Base-by-base conservation (phyloP, 495 filamentous ascomycete species). In the Penicillium cataractarum region DNA sequence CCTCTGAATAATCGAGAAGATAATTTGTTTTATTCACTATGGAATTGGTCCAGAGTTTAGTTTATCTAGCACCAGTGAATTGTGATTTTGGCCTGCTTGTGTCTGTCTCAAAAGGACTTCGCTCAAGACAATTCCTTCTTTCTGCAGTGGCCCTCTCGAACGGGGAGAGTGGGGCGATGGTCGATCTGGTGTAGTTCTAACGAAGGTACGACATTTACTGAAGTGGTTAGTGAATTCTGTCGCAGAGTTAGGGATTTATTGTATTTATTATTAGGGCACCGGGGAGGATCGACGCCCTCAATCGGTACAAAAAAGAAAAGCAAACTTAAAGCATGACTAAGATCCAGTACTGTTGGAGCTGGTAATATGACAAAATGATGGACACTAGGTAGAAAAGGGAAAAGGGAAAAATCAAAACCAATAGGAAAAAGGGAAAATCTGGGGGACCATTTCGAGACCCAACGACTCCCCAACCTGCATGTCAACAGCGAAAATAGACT, bases 401-500 rank as follows among this genome's bases (percentile, higher is more conserved):
- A 60, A 54, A 58, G 27, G 57, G 49, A 48, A 66, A 65, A 59
- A 61, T 24, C 21, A 56, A 55, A 39, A 52, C 60, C 50, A 46
- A 26, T 57, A 58, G 55, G 42, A 42, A 57, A 55, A 61, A 3
- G 4, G 4, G 17, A 46, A 22, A 24, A 21, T 24, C 21, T 46
- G 42, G 42, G 42, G 42, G 19, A 24, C 21, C 40, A 21, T 19
- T 42, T 42, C 39, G 42, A 46, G 42, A 52, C 49, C 52, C 52
- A 39, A 55, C 33, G 32, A 31, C 6, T n/a, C 52, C 9, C 21
- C 12, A 31, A 26, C 46, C 52, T 63, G 65, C 65, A 67, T 60
- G 65, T 63, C 60, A 67, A 60, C 33, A 21, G 27, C 39, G 12
- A 29, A 29, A 62, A 65, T 68, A 65, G 62, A 67, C 66, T 68